Evolutionary conservation across 1,139 yeast species (phyloP), one percentile per base, ranked within the genome.

Genomic region (Saccharomyces pastorianus): DNA sequence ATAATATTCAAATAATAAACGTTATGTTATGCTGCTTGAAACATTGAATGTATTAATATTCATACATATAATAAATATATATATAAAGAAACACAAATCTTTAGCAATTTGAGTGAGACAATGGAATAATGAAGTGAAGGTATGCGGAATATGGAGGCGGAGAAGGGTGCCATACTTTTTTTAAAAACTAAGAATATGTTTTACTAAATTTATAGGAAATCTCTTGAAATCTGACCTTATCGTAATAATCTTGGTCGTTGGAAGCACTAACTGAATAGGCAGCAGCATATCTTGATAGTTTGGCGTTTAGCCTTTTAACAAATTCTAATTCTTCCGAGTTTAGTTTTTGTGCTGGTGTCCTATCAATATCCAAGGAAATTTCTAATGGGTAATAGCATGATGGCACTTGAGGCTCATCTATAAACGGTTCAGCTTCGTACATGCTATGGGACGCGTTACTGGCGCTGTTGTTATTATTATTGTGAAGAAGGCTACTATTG

Each of bases 151-250:
- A 20, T 20, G 23, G 23, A 3, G 25, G 25, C 2, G 13, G n/a
- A 17, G 25, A 17, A 38, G 23, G 9, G 0, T 17, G 25, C 1
- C 6, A 8, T 38, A 20, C 44, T 38, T 38, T 38, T 20, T 3
- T 38, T 11, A 13, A 27, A 13, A 20, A 14, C 50, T 49, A 62
- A 53, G 63, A 60, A 50, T 66, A 64, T 3, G 70, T 65, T 51
- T 65, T 67, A 46, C 68, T 64, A 48, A 67, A 64, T 50, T 66
- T 63, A 56, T 65, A 67, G 13, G 66, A 62, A 20, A 67, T 65
- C 55, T 67, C 71, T 55, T 67, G 71, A 49, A 65, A 63, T 27
- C 71, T 59, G 25, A 67, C 64, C 53, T 67, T 67, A 53, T 67
- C 70, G 47, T 60, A 60, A 52, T 66, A 64, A 26, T 65, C 68